Percentiles rank a stretch among this genome's conserved stretches.
Evolutionary conservation across 2,329 filamentous ascomycete species (phyloP).

Genomic region (Paecilomyces formosus): DNA sequence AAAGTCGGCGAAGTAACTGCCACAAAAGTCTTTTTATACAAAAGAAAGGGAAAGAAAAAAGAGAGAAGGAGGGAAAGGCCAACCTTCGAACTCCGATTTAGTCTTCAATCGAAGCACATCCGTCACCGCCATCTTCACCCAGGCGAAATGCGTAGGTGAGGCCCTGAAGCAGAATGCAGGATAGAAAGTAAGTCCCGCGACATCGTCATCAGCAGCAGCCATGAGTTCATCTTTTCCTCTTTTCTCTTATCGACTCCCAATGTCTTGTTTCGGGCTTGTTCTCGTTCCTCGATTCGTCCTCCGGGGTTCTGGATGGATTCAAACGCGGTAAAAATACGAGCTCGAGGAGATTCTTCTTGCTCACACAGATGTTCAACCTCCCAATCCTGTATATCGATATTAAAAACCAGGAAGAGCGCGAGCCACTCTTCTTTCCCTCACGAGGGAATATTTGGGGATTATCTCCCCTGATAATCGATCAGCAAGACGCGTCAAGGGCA

Average conservation of each 20-base stretch:
- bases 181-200: slow-evolving; percentile 38
- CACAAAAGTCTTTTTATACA: too few species aligned
- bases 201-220: slow-evolving; percentile 1
- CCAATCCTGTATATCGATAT: too few species aligned
- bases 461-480: background rate
- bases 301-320: too few species aligned
- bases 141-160: slow-evolving; percentile 55
- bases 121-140: slow-evolving; percentile 53
- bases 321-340: too few species aligned
- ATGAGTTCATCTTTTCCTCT: background rate
- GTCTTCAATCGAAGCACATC: slow-evolving; percentile 48
- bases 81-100: slow-evolving; percentile 46
- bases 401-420: too few species aligned
- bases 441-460: background rate
- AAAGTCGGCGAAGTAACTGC: too few species aligned
- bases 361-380: too few species aligned
- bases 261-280: too few species aligned
- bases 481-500: background rate
- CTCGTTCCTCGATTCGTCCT: too few species aligned
- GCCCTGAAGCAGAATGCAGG: slow-evolving; percentile 53
- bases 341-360: too few species aligned
- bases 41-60: slow-evolving; percentile 1
- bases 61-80: slow-evolving; percentile 3
- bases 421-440: too few species aligned
- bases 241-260: background rate